A percentile compares a stretch with the other conserved stretches of the same genome.
Conservation (phyloP, 2,329 filamentous ascomycete species). For the Ophiostoma pallidulum region DNA sequence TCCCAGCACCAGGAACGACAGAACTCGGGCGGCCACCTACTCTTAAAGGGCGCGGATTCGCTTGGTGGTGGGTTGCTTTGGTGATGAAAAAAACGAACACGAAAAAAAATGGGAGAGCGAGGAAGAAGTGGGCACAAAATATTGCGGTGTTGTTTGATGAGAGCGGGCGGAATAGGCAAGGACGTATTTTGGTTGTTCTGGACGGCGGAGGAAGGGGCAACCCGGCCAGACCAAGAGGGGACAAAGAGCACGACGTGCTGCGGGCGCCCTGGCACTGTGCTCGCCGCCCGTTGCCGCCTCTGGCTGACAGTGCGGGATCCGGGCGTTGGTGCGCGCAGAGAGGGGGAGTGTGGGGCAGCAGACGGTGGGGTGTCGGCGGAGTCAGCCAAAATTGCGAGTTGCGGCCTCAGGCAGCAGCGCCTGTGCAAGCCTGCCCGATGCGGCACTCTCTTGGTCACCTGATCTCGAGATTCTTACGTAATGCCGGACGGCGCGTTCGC, state of each 20-base stretch:
- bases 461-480: not conserved
- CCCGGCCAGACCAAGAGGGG: constrained; percentile 1
- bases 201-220: constrained; percentile 12
- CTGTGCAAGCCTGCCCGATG: not conserved
- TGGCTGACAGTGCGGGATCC: not conserved
- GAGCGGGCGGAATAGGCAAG: constrained; percentile 9
- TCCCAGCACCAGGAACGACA: not conserved
- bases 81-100: constrained; percentile 9
- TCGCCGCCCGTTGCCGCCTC: not conserved
- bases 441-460: not conserved
- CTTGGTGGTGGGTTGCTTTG: constrained; percentile 12
- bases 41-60: constrained; percentile 5
- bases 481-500: not conserved
- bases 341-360: constrained; percentile 9
- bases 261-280: constrained; percentile 4
- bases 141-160: constrained; percentile 6
- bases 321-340: not conserved
- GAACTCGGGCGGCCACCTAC: constrained; percentile 1
- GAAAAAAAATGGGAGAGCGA: constrained; percentile 1
- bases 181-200: constrained; percentile 4
- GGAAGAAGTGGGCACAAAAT: constrained; percentile 9
- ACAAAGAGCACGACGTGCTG: not conserved
- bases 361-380: constrained; percentile 10
- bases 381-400: not conserved
- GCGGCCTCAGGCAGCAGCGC: constrained; percentile 5